Conservation (phyloP, 2,329 filamentous ascomycete genomes). For the Cytospora piceae region DNA sequence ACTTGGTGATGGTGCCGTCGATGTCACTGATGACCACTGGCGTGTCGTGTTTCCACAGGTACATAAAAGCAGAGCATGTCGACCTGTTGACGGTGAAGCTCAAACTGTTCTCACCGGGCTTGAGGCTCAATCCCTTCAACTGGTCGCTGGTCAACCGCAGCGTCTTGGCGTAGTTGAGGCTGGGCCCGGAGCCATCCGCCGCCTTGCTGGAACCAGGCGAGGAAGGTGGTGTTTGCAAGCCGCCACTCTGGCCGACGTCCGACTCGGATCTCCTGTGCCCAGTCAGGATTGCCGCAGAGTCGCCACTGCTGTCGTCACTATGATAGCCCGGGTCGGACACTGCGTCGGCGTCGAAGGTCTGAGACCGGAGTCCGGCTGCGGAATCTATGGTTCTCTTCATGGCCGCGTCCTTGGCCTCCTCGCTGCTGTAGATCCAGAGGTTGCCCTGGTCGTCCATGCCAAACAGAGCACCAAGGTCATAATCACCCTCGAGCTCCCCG, state of each 20-base stretch:
- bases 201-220: constrained; percentile 64
- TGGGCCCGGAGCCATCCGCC: constrained; percentile 53
- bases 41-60: constrained; percentile 86
- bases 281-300: constrained; percentile 48
- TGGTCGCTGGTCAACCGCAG: constrained; percentile 93
- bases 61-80: constrained; percentile 91
- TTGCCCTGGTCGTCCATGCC: constrained; percentile 95
- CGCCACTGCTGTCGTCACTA: constrained; percentile 75
- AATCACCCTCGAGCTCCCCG: constrained; percentile 91
- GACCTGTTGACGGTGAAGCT: constrained; percentile 96
- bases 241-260: constrained; percentile 57
- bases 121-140: constrained; percentile 81
- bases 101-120: constrained; percentile 87
- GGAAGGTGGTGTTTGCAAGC: constrained; percentile 66
- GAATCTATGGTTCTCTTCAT: constrained; percentile 66
- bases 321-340: constrained; percentile 94
- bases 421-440: constrained; percentile 99
- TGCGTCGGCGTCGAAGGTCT: constrained; percentile 71
- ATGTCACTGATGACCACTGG: constrained; percentile 98
- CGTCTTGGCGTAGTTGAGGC: constrained; percentile 94
- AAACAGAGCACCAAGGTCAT: constrained; percentile 94
- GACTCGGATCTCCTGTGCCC: constrained; percentile 69
- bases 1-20: constrained; percentile 98
- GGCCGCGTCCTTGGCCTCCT: constrained; percentile 91
- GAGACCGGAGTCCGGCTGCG: constrained; percentile 50